A percentile compares a stretch with the other conserved stretches of the same genome.
Evolutionary conservation across 225 moss, liverwort and hornwort genomes (phyloP).

Genomic region (Pleurozium schreberi): DNA sequence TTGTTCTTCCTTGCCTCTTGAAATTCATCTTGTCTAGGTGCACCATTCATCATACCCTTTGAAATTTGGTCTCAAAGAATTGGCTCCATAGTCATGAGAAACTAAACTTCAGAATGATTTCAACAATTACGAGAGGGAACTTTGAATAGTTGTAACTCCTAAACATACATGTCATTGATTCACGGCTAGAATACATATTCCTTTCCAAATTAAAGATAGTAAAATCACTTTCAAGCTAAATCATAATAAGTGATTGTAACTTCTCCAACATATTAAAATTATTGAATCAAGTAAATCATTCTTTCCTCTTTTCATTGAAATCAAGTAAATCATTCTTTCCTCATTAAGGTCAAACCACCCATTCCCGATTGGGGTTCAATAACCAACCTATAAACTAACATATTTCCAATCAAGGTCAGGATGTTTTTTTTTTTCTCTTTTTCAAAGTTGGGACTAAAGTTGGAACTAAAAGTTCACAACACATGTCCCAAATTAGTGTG

Average conservation of each 20-base stretch:
- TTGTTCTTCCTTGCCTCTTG: neutral
- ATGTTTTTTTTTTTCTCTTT: too few species aligned
- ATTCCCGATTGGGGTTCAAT: too few species aligned
- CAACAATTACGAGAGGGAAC: accelerated
- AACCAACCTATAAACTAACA: too few species aligned
- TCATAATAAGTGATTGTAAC: neutral
- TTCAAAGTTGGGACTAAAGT: too few species aligned
- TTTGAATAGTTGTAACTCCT: neutral
- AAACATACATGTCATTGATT: neutral
- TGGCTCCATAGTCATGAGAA: neutral
- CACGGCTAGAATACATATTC: accelerated
- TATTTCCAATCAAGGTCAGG: too few species aligned
- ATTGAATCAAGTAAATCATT: neutral
- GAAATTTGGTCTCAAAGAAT: neutral
- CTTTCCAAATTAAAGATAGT: neutral
- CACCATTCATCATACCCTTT: too few species aligned
- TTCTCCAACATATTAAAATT: neutral
- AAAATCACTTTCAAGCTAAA: neutral
- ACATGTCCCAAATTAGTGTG: too few species aligned
- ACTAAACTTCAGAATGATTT: neutral
- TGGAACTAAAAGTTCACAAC: too few species aligned
- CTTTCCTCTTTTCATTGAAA: neutral
- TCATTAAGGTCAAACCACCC: too few species aligned
- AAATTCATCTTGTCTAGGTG: neutral
- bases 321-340: too few species aligned